A percentile compares a stretch with the other conserved stretches of the same genome.
These are phyloP conservation scores for Phytophthora multivora DNA, from an alignment of 352 stramenopile species.

Conservation along the genomic window DNA sequence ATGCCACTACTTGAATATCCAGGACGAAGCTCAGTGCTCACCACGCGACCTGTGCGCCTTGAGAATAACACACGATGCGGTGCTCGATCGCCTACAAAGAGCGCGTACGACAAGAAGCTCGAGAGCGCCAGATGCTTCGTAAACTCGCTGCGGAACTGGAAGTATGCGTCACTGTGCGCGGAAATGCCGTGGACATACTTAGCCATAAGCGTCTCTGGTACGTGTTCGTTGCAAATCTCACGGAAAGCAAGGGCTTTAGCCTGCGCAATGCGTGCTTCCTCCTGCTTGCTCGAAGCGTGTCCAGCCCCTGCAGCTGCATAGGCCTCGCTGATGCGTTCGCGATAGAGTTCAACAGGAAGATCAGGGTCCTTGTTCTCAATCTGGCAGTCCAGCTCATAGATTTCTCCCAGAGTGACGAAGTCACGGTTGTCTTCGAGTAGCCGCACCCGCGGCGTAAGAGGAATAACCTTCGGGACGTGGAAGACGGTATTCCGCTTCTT, in stretches of 20 bases:
- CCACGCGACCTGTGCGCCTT: constrained; percentile 73
- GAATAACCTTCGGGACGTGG: constrained; percentile 92
- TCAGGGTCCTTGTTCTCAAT: constrained; percentile 75
- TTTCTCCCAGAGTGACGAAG: constrained; percentile 86
- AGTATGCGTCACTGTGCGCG: constrained; percentile 77
- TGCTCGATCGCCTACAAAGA: constrained; percentile 86
- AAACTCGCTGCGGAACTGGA: constrained; percentile 88
- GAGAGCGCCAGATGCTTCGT: constrained; percentile 86
- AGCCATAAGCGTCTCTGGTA: constrained; percentile 83
- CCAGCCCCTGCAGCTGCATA: constrained; percentile 45
- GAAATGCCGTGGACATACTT: constrained; percentile 87
- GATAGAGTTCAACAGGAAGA: constrained; percentile 80
- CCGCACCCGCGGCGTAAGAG: constrained; percentile 90
- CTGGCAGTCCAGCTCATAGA: constrained; percentile 84
- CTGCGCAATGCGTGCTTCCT: constrained; percentile 64
- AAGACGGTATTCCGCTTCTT: constrained; percentile 90
- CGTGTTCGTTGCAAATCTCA: constrained; percentile 80
- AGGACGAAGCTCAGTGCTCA: constrained; percentile 85
- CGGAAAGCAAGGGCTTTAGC: constrained; percentile 76
- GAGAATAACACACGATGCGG: constrained; percentile 88
- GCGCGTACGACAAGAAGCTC: constrained; percentile 84
- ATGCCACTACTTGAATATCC: constrained; percentile 85
- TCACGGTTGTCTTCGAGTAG: constrained; percentile 87
- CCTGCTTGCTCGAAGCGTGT: constrained; percentile 47
- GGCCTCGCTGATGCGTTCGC: constrained; percentile 71